Base-by-base conservation (phyloP, 306 rosid genomes). In the Cercis canadensis region DNA sequence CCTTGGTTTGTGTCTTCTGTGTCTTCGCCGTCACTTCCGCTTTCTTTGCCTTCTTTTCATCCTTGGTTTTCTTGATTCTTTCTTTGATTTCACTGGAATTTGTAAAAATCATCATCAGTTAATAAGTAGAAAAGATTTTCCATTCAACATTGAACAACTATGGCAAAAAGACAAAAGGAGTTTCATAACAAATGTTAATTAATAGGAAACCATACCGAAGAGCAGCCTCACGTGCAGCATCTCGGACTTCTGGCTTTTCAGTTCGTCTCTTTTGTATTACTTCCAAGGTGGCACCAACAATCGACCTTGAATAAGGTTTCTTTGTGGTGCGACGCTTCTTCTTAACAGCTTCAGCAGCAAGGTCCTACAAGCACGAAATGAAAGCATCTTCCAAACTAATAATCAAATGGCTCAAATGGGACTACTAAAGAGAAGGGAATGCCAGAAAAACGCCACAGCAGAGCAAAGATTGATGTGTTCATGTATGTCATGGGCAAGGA, bases 151-250 rank as follows among this genome's bases (percentile, higher is more conserved):
- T 2, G 6, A 50, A 61, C 32, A 73, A 73, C 36, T 59, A 1
- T 5, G 36, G 53, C 52, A 39, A 18, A 21, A 18, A 3, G 37
- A 51, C 67, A 6, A 21, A 41, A 62, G 43, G 53, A 19, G 44
- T 39, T 7, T 62, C 10, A 37, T 37, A 37, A 37, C 43, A 6
- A 5, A 37, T 0, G 43, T 8, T 37, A 34, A 34, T 3, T 7
- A 5, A 8, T 37, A 8, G 43, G 31, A 15, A 33, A 36, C 13
- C 68, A 74, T 67, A 83, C 87, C 87, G 78, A 2, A 83, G 84
- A 29, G 87, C 87, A 12, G 87, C 87, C 74, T 83, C 84, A 7
- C 84, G 78, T 5, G 87, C 87, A 8, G 87, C 84, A 31, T 83
- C 81, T 10, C 87, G 80, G 51, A 83, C 81, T 60, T 83, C 87